Evolutionary conservation across 2,329 filamentous ascomycete species (phyloP).

Genomic region (Byssochlamys sp.): DNA sequence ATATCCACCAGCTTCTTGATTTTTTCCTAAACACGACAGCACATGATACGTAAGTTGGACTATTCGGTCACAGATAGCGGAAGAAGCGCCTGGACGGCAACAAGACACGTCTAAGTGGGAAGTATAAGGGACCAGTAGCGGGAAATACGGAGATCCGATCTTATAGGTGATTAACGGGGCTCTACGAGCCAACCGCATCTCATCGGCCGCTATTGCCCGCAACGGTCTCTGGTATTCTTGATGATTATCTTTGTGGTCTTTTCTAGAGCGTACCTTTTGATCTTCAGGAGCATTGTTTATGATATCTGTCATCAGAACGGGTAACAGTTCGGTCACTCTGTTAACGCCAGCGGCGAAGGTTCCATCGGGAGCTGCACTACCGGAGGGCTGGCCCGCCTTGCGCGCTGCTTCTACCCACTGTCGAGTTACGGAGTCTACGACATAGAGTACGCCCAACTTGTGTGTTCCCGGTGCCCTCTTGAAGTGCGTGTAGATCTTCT

Average conservation of each 20-base stretch:
- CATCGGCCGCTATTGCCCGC: conserved; percentile 18
- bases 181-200: conserved; percentile 18
- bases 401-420: conserved; percentile 97
- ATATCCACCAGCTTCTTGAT: conserved; percentile 93
- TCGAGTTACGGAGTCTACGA: conserved; percentile 98
- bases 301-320: conserved; percentile 90
- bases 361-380: conserved; percentile 72
- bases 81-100: conserved; percentile 12
- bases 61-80: conserved; percentile 21
- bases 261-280: conserved; percentile 78
- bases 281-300: conserved; percentile 76
- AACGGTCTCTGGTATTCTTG: conserved; percentile 18
- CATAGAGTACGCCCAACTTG: conserved; percentile 97
- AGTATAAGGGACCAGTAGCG: conserved; percentile 12
- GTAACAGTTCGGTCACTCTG: conserved; percentile 90
- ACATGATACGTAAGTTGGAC: conserved; percentile 42
- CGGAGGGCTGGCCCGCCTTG: conserved; percentile 69
- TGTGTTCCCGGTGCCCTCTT: conserved; percentile 89
- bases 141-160: conserved; percentile 16
- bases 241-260: conserved; percentile 14
- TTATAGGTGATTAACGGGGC: conserved; percentile 16
- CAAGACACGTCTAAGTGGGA: conserved; percentile 16
- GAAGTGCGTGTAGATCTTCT: conserved; percentile 94
- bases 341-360: conserved; percentile 91
- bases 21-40: conserved; percentile 64